Evolutionary conservation across 495 filamentous ascomycete genomes (phyloP), one percentile per base, ranked within the genome.

Genomic region (Bombardia bombarda): DNA sequence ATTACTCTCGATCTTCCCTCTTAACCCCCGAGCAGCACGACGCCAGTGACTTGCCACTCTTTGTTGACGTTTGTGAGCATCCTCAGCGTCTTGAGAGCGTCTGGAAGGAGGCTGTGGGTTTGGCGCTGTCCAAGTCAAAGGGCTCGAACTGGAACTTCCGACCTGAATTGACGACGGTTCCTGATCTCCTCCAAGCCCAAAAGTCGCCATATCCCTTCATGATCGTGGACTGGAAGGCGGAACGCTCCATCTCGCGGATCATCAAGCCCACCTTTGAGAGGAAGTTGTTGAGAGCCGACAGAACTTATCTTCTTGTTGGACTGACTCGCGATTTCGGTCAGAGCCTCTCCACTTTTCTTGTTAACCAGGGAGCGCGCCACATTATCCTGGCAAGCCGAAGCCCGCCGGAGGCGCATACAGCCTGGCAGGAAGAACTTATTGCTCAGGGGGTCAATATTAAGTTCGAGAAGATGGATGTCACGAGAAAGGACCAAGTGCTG

Each of bases 311-410:
- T 25, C 56, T 84, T 0, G 56, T 78, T 16, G 80, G 80, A 4
- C 49, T 82, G 9, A 77, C 76, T 1, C 69, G 76, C 14, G 70
- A 74, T 21, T 62, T 82, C 3, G 80, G 77, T 13, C 65, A 70
- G 40, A 82, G 78, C 12, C 50, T 83, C 1, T 79, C 75, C 49
- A 56, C 67, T 3, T 75, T 79, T 51, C 75, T 84, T 60, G 62
- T 68, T 2, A 21, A 57, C 1, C 63, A 75, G 19, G 80, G 80
- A 0, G 79, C 79, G 0, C 50, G 65, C 1, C 58, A 73, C 46
- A 62, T 84, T 31, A 68, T 71, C 10, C 42, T 84, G 4, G 71
- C 73, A 1, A 83, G 78, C 47, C 72, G 80, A 3, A 72, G 61
- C 14, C 77, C 78, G 2, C 52, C 65, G 1, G 49, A 51, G 6